These are phyloP conservation scores for Saccharomycopsis sp. DNA, from an alignment of 805 yeast species.

Conservation along the genomic window DNA sequence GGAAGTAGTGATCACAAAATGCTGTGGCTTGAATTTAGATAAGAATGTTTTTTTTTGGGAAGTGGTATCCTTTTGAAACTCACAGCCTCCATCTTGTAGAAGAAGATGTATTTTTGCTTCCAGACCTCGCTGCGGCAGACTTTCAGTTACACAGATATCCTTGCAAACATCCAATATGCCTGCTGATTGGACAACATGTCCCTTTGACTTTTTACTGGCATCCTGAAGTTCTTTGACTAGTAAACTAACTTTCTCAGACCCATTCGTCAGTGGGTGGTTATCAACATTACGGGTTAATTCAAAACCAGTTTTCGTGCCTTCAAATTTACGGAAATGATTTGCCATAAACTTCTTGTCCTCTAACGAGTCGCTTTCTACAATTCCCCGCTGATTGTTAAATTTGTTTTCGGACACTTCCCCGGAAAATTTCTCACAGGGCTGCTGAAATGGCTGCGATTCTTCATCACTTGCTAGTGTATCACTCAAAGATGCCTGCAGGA, in stretches of 20 bases:
- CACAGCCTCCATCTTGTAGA: background rate
- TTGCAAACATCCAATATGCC: background rate
- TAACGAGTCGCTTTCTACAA: background rate
- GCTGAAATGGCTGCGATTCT: background rate
- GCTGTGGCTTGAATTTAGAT: background rate
- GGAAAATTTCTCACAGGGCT: background rate
- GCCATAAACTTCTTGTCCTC: slow-evolving; percentile 1
- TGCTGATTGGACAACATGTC: background rate
- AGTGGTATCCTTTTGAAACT: background rate
- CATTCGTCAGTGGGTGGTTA: background rate
- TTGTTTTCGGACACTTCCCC: background rate
- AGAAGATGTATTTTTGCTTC: background rate
- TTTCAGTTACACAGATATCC: background rate
- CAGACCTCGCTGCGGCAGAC: background rate
- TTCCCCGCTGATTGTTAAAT: background rate
- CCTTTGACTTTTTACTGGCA: background rate
- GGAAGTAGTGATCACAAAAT: background rate
- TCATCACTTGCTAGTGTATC: background rate
- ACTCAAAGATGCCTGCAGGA: background rate
- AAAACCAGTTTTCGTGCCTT: background rate
- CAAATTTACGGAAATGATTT: background rate
- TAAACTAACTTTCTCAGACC: background rate
- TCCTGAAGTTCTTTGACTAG: background rate
- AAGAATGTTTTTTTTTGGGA: background rate
- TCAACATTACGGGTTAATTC: background rate